A percentile compares a stretch with the other conserved stretches of the same genome.
These are phyloP conservation scores for Penicillium verhagenii DNA, from an alignment of 495 filamentous ascomycete species.

Conservation along the genomic window DNA sequence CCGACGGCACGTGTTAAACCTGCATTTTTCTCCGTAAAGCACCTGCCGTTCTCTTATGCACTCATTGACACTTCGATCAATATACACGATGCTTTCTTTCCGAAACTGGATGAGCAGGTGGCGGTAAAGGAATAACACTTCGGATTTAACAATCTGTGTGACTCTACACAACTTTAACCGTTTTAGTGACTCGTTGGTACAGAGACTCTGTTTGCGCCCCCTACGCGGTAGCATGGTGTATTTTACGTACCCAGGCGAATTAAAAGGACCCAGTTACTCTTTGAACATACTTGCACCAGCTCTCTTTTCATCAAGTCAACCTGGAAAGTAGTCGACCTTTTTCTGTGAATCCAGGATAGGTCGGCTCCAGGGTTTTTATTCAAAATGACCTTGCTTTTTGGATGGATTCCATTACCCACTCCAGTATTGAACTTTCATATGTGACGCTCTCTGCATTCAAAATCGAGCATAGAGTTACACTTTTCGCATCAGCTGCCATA, in stretches of 20 bases:
- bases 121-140: not conserved
- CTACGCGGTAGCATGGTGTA: too few relatives aligned
- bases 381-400: not conserved
- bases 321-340: too few relatives aligned
- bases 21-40: not conserved
- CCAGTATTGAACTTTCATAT: not conserved
- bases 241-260: not conserved
- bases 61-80: not conserved
- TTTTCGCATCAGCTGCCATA: slow-evolving; percentile 11
- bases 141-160: not conserved
- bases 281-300: not conserved
- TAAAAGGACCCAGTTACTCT: not conserved
- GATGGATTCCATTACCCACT: not conserved
- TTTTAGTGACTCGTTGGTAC: not conserved
- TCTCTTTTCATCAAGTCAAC: too few relatives aligned
- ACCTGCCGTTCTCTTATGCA: not conserved
- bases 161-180: not conserved
- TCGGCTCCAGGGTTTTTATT: too few relatives aligned
- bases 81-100: not conserved
- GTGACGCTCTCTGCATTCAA: not conserved
- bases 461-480: slow-evolving; percentile 15
- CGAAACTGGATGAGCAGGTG: not conserved
- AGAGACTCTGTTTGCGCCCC: too few relatives aligned
- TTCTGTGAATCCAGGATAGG: not conserved
- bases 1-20: not conserved